These are phyloP conservation scores for Verticillium tricorpus DNA, from an alignment of 2,329 filamentous ascomycete species.

Conservation along the genomic window DNA sequence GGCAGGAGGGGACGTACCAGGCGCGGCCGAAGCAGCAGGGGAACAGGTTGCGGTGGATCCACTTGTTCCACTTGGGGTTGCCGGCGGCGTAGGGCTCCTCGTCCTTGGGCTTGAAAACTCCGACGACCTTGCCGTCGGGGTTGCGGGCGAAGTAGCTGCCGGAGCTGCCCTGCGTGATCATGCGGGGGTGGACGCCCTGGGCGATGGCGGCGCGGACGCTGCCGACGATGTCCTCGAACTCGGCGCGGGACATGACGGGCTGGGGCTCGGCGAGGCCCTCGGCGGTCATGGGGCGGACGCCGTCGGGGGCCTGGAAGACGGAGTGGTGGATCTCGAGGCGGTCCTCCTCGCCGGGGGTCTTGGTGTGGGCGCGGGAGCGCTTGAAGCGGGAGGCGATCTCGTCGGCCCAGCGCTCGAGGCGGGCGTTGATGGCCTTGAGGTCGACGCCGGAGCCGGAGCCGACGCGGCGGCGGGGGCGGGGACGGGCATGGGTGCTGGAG, in stretches of 20 bases:
- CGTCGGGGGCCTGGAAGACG: slow-evolving; percentile 90
- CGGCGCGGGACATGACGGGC: slow-evolving; percentile 66
- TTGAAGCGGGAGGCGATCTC: slow-evolving; percentile 98
- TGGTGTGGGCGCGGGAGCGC: slow-evolving; percentile 66
- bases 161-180: slow-evolving; percentile 96
- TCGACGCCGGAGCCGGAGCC: slow-evolving; percentile 85
- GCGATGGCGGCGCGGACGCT: slow-evolving; percentile 88
- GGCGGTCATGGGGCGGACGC: slow-evolving; percentile 72
- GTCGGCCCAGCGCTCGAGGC: slow-evolving; percentile 93
- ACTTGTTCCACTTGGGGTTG: slow-evolving; percentile 99
- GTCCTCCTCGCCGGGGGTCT: slow-evolving; percentile 63
- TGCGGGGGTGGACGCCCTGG: slow-evolving; percentile 84
- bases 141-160: slow-evolving; percentile 97
- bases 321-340: slow-evolving; percentile 94
- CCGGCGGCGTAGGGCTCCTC: slow-evolving; percentile 96
- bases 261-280: slow-evolving; percentile 64
- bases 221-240: slow-evolving; percentile 86
- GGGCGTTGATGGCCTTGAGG: slow-evolving; percentile 95
- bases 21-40: slow-evolving; percentile 95
- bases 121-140: slow-evolving; percentile 86
- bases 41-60: slow-evolving; percentile 96
- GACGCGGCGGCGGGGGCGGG: slow-evolving; percentile 41
- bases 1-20: slow-evolving; percentile 47
- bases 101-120: slow-evolving; percentile 98
- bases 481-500: slow-evolving; percentile 22